Evolutionary conservation across 176 grass and related monocot species (phyloP), one percentile per base, ranked within the genome.

Genomic region (Secale cereale): DNA sequence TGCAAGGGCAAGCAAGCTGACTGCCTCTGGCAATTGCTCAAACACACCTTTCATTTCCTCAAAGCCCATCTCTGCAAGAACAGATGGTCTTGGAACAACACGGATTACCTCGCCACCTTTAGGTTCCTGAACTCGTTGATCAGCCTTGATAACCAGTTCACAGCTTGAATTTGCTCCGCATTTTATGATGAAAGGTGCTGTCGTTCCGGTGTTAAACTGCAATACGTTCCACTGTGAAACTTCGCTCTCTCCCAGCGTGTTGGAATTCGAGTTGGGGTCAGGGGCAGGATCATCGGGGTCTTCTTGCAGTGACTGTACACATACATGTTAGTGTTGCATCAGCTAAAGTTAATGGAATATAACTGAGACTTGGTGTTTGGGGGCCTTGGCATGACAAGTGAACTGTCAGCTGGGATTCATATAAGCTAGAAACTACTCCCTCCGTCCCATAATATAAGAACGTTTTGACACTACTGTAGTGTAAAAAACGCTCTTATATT

Each of bases 141-240:
- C 96, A 17, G 93, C 79, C 85, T 98, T 98, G 65, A 98, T 88
- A 59, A 95, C 93, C 78, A 98, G 86, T 35, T 98, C 96, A 17
- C 85, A 89, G 81, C 73, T 95, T 1, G 96, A 98, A 81, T 98
- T 98, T 33, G 91, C 93, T 80, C 97, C 97, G 10, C 97, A 96
- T 87, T 98, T 98, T 86, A 98, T 88, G 83, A 95, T 98, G 90
- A 96, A 98, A 40, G 97, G 91, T 10, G 90, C 79, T 17, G 97
- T 94, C 26, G 90, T 92, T 59, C 97, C 97, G 7, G 91, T 98
- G 84, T 98, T 98, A 65, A 98, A 98, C 81, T 98, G 97, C 59
- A 98, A 78, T 10, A 96, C 93, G 5, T 98, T 98, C 97, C 97
- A 94, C 52, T 98, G 96, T 54, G 96, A 92, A 68, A 98, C 91